A percentile compares a stretch with the other conserved stretches of the same genome.
These are phyloP conservation scores for Geosmithia putterillii DNA, from an alignment of 2,329 filamentous ascomycete genomes.

Conservation along the genomic window DNA sequence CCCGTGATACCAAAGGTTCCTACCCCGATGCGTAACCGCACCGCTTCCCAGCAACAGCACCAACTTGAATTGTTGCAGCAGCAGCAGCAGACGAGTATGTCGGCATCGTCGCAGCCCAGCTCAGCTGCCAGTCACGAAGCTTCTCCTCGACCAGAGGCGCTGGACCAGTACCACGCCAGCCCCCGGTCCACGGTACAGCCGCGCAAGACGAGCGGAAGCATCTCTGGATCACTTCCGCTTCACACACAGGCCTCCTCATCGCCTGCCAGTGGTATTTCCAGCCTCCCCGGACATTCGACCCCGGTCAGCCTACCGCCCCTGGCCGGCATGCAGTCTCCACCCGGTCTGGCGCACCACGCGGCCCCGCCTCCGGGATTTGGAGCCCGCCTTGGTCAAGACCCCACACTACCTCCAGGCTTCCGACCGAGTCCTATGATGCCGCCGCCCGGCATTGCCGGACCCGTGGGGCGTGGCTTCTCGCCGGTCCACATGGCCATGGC, in stretches of 20 bases:
- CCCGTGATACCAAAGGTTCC: slow-evolving; percentile 74
- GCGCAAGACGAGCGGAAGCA: slow-evolving; percentile 47
- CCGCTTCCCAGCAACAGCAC: slow-evolving; percentile 72
- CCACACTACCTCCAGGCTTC: slow-evolving; percentile 33
- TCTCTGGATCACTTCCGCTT: slow-evolving; percentile 13
- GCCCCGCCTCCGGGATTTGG: slow-evolving; percentile 36
- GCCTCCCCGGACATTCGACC: slow-evolving; percentile 25
- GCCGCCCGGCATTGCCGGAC: slow-evolving; percentile 38
- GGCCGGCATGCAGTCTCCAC: slow-evolving; percentile 39
- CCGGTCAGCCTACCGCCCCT: slow-evolving; percentile 36
- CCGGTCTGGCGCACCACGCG: slow-evolving; percentile 20
- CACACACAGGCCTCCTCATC: slow-evolving; percentile 34
- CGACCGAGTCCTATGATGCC: slow-evolving; percentile 31
- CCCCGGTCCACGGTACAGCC: slow-evolving; percentile 49
- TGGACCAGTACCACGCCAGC: slow-evolving; percentile 43
- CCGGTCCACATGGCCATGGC: slow-evolving; percentile 18
- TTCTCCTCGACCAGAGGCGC: slow-evolving; percentile 48
- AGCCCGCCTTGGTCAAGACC: slow-evolving; percentile 43
- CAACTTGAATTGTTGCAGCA: slow-evolving; percentile 16
- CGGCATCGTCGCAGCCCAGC: slow-evolving; percentile 55
- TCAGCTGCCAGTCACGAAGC: slow-evolving; percentile 41
- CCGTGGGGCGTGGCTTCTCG: slow-evolving; percentile 29
- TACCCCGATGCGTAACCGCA: slow-evolving; percentile 65
- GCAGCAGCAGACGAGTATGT: slow-evolving; percentile 45
- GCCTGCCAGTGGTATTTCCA: slow-evolving; percentile 31